phyloP scores from a whole-genome alignment of 495 filamentous ascomycete species.

The Hyaloscypha bicolor region DNA sequence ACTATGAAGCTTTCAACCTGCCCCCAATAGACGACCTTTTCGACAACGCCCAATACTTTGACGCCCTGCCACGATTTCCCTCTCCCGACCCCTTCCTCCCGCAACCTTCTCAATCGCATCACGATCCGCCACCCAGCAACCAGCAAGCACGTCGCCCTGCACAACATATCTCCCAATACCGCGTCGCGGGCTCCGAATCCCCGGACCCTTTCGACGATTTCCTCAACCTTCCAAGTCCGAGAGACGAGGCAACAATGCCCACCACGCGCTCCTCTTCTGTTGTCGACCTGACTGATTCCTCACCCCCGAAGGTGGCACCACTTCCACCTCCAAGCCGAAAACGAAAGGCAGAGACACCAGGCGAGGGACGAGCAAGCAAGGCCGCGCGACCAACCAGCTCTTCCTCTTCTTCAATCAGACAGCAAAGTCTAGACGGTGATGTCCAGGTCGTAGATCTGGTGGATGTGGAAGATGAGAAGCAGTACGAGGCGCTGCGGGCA shows the following conservation, averaged over 20 bases:
- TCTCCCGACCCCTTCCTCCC: neutral
- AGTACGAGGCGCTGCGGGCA: slow-evolving; percentile 45
- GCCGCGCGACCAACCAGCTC: slow-evolving; percentile 14
- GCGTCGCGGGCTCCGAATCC: slow-evolving; percentile 17
- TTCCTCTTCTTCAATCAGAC: neutral
- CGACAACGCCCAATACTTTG: neutral
- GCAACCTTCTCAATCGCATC: neutral
- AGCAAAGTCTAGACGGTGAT: slow-evolving; percentile 30
- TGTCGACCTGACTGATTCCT: slow-evolving; percentile 35
- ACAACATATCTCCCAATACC: slow-evolving; percentile 6
- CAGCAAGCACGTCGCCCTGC: slow-evolving; percentile 17
- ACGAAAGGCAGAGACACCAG: slow-evolving; percentile 37
- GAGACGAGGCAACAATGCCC: neutral
- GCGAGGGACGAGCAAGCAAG: slow-evolving; percentile 24
- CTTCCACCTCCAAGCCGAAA: slow-evolving; percentile 27
- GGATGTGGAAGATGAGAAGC: slow-evolving; percentile 51
- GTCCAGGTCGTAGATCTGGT: slow-evolving; percentile 65
- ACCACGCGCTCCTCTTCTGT: slow-evolving; percentile 26
- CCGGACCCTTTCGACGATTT: slow-evolving; percentile 29
- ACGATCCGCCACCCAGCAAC: slow-evolving; percentile 21
- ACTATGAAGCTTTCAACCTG: slow-evolving; percentile 13
- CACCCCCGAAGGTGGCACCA: neutral
- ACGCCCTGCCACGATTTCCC: slow-evolving; percentile 7
- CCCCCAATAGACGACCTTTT: slow-evolving; percentile 11
- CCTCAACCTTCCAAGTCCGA: slow-evolving; percentile 8